A percentile compares a stretch with the other conserved stretches of the same genome.
phyloP scores from a whole-genome alignment of 306 rosid genomes.

The Cicer yamashitae region DNA sequence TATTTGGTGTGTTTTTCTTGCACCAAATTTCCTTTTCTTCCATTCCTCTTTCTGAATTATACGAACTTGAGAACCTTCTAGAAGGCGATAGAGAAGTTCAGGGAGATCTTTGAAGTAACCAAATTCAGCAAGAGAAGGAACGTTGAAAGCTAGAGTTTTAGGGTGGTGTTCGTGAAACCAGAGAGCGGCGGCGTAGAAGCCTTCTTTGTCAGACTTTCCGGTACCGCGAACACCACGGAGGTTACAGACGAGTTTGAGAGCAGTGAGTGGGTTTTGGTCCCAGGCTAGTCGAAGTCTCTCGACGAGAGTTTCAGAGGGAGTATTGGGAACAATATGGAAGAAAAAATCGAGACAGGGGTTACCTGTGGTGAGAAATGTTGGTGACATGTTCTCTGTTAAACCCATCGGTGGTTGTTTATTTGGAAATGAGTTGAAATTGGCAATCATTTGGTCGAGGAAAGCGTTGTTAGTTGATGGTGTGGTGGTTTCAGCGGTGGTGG shows the following conservation, averaged over 20 bases:
- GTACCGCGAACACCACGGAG: slow-evolving; percentile 75
- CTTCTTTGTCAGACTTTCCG: slow-evolving; percentile 61
- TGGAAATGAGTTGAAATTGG: slow-evolving; percentile 48
- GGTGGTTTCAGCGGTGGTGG: background rate
- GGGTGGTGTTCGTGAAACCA: slow-evolving; percentile 72
- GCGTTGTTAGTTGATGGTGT: slow-evolving; percentile 19
- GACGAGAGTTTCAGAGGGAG: slow-evolving; percentile 42
- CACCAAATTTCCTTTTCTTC: background rate
- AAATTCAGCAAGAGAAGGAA: slow-evolving; percentile 61
- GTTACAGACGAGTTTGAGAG: slow-evolving; percentile 72
- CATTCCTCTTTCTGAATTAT: slow-evolving; percentile 45
- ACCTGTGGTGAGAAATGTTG: slow-evolving; percentile 60
- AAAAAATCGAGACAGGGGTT: slow-evolving; percentile 71
- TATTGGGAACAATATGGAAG: slow-evolving; percentile 66
- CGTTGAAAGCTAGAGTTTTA: slow-evolving; percentile 62
- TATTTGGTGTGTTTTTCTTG: background rate
- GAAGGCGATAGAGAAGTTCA: slow-evolving; percentile 67
- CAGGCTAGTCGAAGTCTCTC: slow-evolving; percentile 52
- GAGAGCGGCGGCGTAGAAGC: slow-evolving; percentile 59
- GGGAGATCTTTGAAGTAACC: slow-evolving; percentile 81
- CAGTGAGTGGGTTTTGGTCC: slow-evolving; percentile 55
- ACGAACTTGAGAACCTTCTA: slow-evolving; percentile 57
- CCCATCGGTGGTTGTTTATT: background rate
- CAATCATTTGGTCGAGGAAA: slow-evolving; percentile 50
- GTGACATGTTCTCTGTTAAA: slow-evolving; percentile 53